These are phyloP conservation scores for Globisporangium sylvaticum DNA, from an alignment of 352 stramenopile genomes.

Conservation along the genomic window DNA sequence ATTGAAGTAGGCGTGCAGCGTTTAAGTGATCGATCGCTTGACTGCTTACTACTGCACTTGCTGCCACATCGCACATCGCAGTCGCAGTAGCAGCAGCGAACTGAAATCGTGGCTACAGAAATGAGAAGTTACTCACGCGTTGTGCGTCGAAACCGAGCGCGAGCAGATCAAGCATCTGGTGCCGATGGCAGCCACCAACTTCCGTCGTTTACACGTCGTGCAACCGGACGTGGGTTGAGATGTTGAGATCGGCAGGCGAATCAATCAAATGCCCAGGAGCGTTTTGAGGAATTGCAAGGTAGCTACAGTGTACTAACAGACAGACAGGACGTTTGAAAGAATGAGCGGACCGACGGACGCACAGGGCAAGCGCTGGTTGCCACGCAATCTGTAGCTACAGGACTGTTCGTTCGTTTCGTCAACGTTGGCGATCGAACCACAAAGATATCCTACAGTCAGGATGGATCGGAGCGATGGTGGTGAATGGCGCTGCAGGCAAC, in stretches of 20 bases:
- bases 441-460: not conserved
- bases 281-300: not conserved
- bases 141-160: not conserved
- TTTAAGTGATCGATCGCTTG: not conserved
- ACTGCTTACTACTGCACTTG: not conserved
- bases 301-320: not conserved
- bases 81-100: not conserved
- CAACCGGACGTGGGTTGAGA: not conserved
- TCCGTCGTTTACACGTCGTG: not conserved
- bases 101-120: not conserved
- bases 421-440: not conserved
- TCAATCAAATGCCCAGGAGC: not conserved
- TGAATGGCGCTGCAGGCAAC: too few relatives aligned
- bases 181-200: not conserved
- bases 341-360: not conserved
- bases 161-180: not conserved
- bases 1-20: not conserved
- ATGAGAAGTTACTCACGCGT: not conserved
- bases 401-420: not conserved
- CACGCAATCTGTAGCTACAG: not conserved
- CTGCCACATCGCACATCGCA: too few relatives aligned
- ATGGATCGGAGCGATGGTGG: too few relatives aligned
- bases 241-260: not conserved
- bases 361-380: not conserved
- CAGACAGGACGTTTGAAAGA: not conserved